These are phyloP conservation scores for Juglanconis oblonga DNA, from an alignment of 2,329 filamentous ascomycete genomes.

Conservation along the genomic window DNA sequence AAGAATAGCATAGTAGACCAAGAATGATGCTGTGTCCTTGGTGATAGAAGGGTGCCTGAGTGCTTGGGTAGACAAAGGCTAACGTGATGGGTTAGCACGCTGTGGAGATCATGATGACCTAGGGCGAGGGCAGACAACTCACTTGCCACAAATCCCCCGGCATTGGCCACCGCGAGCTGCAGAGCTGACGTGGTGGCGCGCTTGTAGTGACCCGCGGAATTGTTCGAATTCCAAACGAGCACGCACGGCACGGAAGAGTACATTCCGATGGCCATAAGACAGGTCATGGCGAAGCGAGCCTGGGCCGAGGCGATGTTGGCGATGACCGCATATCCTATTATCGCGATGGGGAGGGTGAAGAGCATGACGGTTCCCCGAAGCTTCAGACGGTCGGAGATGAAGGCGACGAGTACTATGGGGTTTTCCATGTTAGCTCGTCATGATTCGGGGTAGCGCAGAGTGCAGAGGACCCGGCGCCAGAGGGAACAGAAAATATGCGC, in stretches of 20 bases:
- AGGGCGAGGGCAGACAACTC: slow-evolving; percentile 19
- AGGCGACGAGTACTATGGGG: slow-evolving; percentile 45
- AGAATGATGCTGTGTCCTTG: slow-evolving; percentile 61
- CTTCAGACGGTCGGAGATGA: slow-evolving; percentile 59
- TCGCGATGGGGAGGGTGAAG: slow-evolving; percentile 59
- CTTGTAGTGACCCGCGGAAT: slow-evolving; percentile 68
- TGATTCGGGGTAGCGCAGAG: neutral
- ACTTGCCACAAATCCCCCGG: slow-evolving; percentile 64
- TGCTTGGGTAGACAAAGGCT: slow-evolving; percentile 59
- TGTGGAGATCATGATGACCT: neutral
- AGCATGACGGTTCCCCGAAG: slow-evolving; percentile 62
- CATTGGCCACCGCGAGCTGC: slow-evolving; percentile 65
- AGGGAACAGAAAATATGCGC: neutral
- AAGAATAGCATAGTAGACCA: slow-evolving; percentile 57
- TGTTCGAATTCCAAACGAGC: slow-evolving; percentile 65
- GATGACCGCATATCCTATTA: slow-evolving; percentile 63
- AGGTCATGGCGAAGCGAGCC: slow-evolving; percentile 64
- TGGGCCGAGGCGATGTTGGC: slow-evolving; percentile 50
- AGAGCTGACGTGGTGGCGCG: slow-evolving; percentile 63
- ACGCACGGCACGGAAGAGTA: slow-evolving; percentile 62
- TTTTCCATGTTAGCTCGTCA: neutral
- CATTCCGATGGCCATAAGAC: slow-evolving; percentile 63
- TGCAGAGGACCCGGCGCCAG: neutral
- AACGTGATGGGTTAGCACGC: neutral
- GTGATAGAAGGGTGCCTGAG: slow-evolving; percentile 55